A percentile compares a stretch with the other conserved stretches of the same genome.
phyloP scores from a whole-genome alignment of 306 rosid species.

The Sechiopsis laciniata region DNA sequence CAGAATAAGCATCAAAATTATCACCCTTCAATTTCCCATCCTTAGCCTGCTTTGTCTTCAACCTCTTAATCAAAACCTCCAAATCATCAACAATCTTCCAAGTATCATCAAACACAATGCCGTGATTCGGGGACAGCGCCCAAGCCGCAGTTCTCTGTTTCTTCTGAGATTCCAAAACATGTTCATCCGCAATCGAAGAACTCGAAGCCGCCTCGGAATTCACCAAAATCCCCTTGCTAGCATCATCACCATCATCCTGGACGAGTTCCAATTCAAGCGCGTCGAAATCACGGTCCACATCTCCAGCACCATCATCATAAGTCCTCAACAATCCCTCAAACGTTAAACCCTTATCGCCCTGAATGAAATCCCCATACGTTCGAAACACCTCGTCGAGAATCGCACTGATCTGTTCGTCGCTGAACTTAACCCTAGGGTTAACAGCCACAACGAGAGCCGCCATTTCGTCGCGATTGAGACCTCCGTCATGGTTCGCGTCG shows the following conservation, averaged over 20 bases:
- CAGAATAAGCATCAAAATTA: conserved; percentile 73
- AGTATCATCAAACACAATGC: conserved; percentile 89
- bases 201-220: conserved; percentile 64
- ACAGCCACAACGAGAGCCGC: conserved; percentile 94
- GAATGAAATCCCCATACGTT: conserved; percentile 80
- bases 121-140: conserved; percentile 94
- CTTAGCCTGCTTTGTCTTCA: conserved; percentile 74
- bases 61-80: conserved; percentile 71
- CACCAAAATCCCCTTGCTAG: conserved; percentile 35
- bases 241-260: conserved; percentile 25
- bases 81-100: conserved; percentile 97
- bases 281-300: conserved; percentile 93
- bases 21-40: conserved; percentile 80
- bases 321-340: conserved; percentile 86
- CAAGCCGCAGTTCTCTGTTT: conserved; percentile 96
- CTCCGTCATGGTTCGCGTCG: conserved; percentile 76
- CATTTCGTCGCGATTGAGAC: conserved; percentile 85
- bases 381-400: conserved; percentile 91
- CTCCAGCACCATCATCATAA: conserved; percentile 97
- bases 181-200: conserved; percentile 72
- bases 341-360: conserved; percentile 77
- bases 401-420: conserved; percentile 96
- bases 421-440: conserved; percentile 96
- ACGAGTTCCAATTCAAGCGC: conserved; percentile 76
- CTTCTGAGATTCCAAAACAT: conserved; percentile 74